A percentile compares a stretch with the other conserved stretches of the same genome.
Conservation (phyloP, 306 rosid genomes). For the Acmispon strigosus region DNA sequence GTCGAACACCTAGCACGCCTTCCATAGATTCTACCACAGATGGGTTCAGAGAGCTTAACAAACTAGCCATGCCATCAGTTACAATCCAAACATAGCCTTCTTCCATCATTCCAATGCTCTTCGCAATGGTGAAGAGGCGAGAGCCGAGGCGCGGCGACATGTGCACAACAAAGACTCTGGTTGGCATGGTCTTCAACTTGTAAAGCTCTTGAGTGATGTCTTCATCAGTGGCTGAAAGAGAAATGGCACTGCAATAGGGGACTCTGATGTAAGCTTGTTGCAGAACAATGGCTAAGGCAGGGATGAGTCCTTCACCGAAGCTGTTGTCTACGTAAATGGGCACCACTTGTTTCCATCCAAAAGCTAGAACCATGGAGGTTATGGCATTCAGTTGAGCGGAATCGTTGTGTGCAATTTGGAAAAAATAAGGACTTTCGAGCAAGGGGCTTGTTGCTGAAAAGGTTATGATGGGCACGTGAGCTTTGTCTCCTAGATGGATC, state of each 20-base stretch:
- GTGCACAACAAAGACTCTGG: constrained; percentile 55
- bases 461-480: constrained; percentile 43
- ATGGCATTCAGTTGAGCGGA: constrained; percentile 40
- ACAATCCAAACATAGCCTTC: constrained; percentile 53
- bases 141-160: constrained; percentile 26
- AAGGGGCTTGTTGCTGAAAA: constrained; percentile 56
- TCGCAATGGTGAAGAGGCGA: constrained; percentile 34
- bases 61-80: constrained; percentile 24
- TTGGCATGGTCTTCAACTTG: constrained; percentile 38
- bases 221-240: constrained; percentile 25
- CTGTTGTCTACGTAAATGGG: constrained; percentile 40
- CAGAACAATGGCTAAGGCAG: constrained; percentile 35
- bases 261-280: constrained; percentile 22
- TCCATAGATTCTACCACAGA: constrained; percentile 36
- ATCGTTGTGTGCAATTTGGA: constrained; percentile 37
- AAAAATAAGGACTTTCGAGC: constrained; percentile 35
- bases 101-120: constrained; percentile 45
- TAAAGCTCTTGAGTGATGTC: constrained; percentile 32
- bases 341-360: constrained; percentile 43
- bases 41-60: background rate
- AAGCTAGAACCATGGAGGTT: constrained; percentile 26
- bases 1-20: constrained; percentile 50
- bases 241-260: constrained; percentile 33
- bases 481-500: constrained; percentile 40
- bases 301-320: constrained; percentile 40